Evolutionary conservation across 2,329 filamentous ascomycete genomes (phyloP).

Genomic region (Graphilbum sp.): DNA sequence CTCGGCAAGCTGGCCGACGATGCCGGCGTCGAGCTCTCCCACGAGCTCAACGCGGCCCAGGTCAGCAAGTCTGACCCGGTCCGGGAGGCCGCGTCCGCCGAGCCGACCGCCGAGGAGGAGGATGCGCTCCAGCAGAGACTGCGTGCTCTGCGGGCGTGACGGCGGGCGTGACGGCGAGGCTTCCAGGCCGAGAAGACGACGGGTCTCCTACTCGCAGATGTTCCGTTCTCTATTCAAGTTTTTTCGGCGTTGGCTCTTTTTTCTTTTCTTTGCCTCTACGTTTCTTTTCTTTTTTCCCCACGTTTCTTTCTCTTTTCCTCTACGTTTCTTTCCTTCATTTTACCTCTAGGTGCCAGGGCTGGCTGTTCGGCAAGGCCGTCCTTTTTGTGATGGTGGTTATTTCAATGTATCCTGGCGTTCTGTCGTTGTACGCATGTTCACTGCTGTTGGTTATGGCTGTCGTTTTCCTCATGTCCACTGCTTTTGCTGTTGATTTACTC

Average conservation of each 20-base stretch:
- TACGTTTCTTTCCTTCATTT: background rate
- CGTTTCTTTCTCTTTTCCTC: background rate
- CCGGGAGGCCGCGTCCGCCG: conserved; percentile 34
- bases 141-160: conserved; percentile 35
- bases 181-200: too few relatives aligned
- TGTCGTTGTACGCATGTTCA: too few relatives aligned
- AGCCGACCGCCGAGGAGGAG: conserved; percentile 63
- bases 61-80: conserved; percentile 40
- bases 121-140: conserved; percentile 52
- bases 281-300: background rate
- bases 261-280: background rate
- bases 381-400: too few relatives aligned
- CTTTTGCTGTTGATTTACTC: too few relatives aligned
- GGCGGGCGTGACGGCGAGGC: background rate
- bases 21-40: conserved; percentile 65
- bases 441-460: too few relatives aligned
- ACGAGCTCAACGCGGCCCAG: conserved; percentile 49
- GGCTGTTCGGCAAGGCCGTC: too few relatives aligned
- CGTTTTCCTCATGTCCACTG: too few relatives aligned
- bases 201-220: too few relatives aligned
- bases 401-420: too few relatives aligned
- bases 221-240: too few relatives aligned
- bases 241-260: too few relatives aligned
- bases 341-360: too few relatives aligned
- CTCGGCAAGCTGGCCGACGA: conserved; percentile 79